A percentile compares a stretch with the other conserved stretches of the same genome.
Conservation (phyloP, 192 early-diverging fungal species). For the Chytriomyces sp. region DNA sequence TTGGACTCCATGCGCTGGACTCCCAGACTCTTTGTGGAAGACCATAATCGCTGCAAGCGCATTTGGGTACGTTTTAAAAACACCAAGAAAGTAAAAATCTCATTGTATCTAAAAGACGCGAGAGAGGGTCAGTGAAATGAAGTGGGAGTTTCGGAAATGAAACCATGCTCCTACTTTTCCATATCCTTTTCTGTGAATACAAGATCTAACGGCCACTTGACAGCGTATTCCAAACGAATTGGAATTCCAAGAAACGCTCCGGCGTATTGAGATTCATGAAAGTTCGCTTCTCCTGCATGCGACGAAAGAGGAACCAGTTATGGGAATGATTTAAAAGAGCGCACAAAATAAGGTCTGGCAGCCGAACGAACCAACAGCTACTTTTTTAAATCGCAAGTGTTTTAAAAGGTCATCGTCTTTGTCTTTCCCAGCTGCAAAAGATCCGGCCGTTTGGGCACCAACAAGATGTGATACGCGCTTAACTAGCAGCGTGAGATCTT, state of each 20-base stretch:
- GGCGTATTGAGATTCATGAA: slow-evolving; percentile 40
- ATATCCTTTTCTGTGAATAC: slow-evolving; percentile 67
- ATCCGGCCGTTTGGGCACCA: background rate
- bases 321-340: background rate
- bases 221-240: slow-evolving; percentile 58
- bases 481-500: slow-evolving; percentile 34
- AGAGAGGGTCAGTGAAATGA: background rate
- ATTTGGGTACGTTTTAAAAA: slow-evolving; percentile 62
- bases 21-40: slow-evolving; percentile 16
- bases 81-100: slow-evolving; percentile 68
- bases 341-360: slow-evolving; percentile 29
- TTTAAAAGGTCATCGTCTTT: no score
- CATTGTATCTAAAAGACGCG: slow-evolving; percentile 53
- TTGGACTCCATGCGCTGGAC: slow-evolving; percentile 40
- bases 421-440: no score
- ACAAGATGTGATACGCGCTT: background rate
- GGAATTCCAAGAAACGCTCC: slow-evolving; percentile 61
- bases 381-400: no score
- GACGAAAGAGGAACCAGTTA: background rate
- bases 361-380: no score
- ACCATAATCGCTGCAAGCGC: slow-evolving; percentile 54
- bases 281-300: slow-evolving; percentile 3
- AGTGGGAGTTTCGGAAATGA: background rate
- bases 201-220: slow-evolving; percentile 74
- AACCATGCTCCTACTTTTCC: slow-evolving; percentile 21